Evolutionary conservation across 2,329 filamentous ascomycete species (phyloP).

Genomic region (Sclerotinia trifoliorum): DNA sequence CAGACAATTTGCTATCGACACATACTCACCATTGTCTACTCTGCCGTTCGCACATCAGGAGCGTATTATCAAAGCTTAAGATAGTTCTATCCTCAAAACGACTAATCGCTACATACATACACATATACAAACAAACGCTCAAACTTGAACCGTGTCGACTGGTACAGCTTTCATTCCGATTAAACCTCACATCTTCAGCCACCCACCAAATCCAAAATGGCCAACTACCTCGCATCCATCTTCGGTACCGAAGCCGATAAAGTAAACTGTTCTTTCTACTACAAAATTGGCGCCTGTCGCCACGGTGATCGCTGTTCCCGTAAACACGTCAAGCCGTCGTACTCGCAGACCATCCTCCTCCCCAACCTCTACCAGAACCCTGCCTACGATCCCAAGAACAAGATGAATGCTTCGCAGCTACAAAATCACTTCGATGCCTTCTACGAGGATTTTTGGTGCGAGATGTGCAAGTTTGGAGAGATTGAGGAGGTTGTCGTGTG

Average conservation of each 20-base stretch:
- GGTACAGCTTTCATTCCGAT: not conserved
- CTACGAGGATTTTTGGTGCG: slow-evolving; percentile 99
- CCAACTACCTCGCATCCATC: slow-evolving; percentile 98
- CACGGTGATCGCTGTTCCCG: slow-evolving; percentile 97
- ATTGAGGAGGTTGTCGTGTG: slow-evolving; percentile 97
- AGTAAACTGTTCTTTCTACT: slow-evolving; percentile 99
- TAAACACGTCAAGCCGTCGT: slow-evolving; percentile 98
- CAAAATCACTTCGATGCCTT: slow-evolving; percentile 99
- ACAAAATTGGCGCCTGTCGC: slow-evolving; percentile 98
- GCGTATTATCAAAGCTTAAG: not conserved
- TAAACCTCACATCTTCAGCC: not conserved
- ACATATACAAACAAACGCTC: not conserved
- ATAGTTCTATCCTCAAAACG: not conserved
- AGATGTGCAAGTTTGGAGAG: slow-evolving; percentile 98
- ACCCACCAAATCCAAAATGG: slow-evolving; percentile 57
- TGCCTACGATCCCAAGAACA: slow-evolving; percentile 92
- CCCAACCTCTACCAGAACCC: slow-evolving; percentile 99
- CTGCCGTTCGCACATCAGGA: not conserved
- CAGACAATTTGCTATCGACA: slow-evolving; percentile 8
- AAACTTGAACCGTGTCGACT: not conserved
- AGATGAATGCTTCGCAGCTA: slow-evolving; percentile 93
- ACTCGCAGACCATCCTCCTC: slow-evolving; percentile 95
- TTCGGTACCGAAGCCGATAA: slow-evolving; percentile 99
- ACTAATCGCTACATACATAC: not conserved
- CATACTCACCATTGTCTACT: not conserved